A percentile compares a stretch with the other conserved stretches of the same genome.
phyloP scores from a whole-genome alignment of 2,329 filamentous ascomycete species.

The Colletotrichum theobromicola region DNA sequence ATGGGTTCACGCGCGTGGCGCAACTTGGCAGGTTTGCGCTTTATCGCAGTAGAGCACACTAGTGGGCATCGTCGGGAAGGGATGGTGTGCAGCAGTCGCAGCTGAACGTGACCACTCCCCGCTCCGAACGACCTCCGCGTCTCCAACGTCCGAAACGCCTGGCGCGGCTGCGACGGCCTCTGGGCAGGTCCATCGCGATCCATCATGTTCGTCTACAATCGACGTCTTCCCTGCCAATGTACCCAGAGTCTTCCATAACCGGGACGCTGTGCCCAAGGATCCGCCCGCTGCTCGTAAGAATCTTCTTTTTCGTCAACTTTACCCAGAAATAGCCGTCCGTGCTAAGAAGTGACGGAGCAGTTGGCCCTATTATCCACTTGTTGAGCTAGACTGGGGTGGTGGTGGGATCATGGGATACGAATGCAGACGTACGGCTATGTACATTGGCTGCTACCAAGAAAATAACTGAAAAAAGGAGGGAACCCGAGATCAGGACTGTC shows the following conservation, averaged over 20 bases:
- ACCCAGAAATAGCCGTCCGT: slow-evolving; percentile 8
- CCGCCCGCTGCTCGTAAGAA: background rate
- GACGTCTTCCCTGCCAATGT: background rate
- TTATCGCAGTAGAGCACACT: background rate
- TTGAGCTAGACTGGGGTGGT: background rate
- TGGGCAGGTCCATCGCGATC: background rate
- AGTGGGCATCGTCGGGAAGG: background rate
- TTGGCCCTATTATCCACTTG: background rate
- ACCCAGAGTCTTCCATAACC: background rate
- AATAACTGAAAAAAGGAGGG: background rate
- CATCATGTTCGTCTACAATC: background rate
- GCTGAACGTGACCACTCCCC: background rate
- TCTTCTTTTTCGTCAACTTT: background rate
- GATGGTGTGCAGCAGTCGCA: background rate
- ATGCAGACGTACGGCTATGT: background rate
- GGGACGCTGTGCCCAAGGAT: background rate
- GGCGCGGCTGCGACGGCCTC: background rate
- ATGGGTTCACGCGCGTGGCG: background rate
- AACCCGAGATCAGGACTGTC: background rate
- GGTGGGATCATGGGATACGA: background rate
- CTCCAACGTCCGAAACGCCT: slow-evolving; percentile 1
- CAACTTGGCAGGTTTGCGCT: background rate
- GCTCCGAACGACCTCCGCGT: background rate
- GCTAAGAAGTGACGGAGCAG: background rate
- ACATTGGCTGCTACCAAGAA: background rate